phyloP scores from a whole-genome alignment of 805 yeast genomes.

The Metschnikowia matae region DNA sequence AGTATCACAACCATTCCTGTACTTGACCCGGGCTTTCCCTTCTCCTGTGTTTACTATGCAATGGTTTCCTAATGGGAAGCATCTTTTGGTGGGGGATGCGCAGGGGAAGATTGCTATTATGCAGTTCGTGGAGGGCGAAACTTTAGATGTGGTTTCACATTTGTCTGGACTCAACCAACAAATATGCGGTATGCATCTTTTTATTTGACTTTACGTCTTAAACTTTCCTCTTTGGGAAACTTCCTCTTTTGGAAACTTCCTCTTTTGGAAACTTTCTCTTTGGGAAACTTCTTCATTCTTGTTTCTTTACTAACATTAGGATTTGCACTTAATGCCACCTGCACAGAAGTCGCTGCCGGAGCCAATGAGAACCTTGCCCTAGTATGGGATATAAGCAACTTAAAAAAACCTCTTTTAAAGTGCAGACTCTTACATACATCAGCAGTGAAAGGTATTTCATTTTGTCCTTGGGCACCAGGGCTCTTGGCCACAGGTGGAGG shows the following conservation, averaged over 20 bases:
- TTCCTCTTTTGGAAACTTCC: too few relatives aligned
- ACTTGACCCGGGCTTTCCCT: constrained; percentile 23
- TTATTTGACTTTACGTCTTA: neutral
- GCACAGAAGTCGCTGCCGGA: constrained; percentile 67
- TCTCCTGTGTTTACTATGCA: constrained; percentile 48
- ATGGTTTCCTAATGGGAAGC: constrained; percentile 49
- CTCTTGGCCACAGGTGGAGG: constrained; percentile 92
- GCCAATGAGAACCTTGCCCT: constrained; percentile 80
- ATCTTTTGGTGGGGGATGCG: constrained; percentile 64
- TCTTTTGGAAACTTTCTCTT: too few relatives aligned
- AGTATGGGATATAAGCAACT: constrained; percentile 59
- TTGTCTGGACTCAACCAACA: constrained; percentile 32
- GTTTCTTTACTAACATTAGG: constrained; percentile 35
- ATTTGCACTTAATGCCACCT: constrained; percentile 53
- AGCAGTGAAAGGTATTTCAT: constrained; percentile 86
- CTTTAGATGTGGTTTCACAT: constrained; percentile 10
- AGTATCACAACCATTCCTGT: constrained; percentile 17
- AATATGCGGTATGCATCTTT: constrained; percentile 32
- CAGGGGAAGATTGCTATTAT: constrained; percentile 52
- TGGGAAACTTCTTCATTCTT: too few relatives aligned
- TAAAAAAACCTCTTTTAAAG: constrained; percentile 36
- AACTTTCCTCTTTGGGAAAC: too few relatives aligned
- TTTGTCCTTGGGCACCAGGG: constrained; percentile 84
- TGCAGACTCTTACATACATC: constrained; percentile 65
- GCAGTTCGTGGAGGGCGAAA: constrained; percentile 20